Percentiles rank a stretch among this genome's conserved stretches.
phyloP scores from a whole-genome alignment of 2,329 filamentous ascomycete species.

The Teratosphaeria epicoccoides region DNA sequence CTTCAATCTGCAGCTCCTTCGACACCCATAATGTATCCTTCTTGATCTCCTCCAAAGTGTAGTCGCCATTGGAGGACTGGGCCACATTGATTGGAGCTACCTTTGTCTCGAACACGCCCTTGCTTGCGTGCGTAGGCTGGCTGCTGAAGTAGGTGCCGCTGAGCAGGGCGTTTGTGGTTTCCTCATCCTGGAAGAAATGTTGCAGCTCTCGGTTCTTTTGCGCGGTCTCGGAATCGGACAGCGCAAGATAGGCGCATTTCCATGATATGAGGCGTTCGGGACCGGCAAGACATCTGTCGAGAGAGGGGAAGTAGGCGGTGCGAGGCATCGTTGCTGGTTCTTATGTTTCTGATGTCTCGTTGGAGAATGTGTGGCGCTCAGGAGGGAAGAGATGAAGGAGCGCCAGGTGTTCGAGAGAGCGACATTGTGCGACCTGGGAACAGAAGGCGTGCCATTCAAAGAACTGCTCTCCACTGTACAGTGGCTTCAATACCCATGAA shows the following conservation, averaged over 20 bases:
- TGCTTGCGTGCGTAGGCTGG: slow-evolving; percentile 28
- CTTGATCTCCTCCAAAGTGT: slow-evolving; percentile 70
- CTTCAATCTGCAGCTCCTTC: slow-evolving; percentile 63
- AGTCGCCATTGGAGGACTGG: slow-evolving; percentile 53
- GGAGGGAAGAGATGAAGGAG: not conserved
- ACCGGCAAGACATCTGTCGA: slow-evolving; percentile 75
- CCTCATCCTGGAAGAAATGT: slow-evolving; percentile 60
- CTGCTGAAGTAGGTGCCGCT: not conserved
- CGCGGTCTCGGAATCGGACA: slow-evolving; percentile 43
- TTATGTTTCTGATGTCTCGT: not conserved
- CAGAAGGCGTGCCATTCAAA: not conserved
- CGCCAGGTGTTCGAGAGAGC: not conserved
- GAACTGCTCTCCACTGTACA: not conserved
- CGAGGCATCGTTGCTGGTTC: not conserved
- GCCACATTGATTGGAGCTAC: slow-evolving; percentile 79
- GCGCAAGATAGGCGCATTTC: slow-evolving; percentile 45
- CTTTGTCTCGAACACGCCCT: slow-evolving; percentile 65
- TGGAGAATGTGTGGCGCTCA: not conserved
- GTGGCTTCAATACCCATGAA: not conserved
- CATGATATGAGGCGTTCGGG: slow-evolving; percentile 67
- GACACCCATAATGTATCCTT: slow-evolving; percentile 79
- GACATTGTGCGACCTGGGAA: not conserved
- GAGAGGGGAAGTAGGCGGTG: slow-evolving; percentile 63
- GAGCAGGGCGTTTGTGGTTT: slow-evolving; percentile 54
- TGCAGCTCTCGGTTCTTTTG: slow-evolving; percentile 43